Evolutionary conservation across 2,329 filamentous ascomycete genomes (phyloP).

Genomic region (Lachnellula cervina): DNA sequence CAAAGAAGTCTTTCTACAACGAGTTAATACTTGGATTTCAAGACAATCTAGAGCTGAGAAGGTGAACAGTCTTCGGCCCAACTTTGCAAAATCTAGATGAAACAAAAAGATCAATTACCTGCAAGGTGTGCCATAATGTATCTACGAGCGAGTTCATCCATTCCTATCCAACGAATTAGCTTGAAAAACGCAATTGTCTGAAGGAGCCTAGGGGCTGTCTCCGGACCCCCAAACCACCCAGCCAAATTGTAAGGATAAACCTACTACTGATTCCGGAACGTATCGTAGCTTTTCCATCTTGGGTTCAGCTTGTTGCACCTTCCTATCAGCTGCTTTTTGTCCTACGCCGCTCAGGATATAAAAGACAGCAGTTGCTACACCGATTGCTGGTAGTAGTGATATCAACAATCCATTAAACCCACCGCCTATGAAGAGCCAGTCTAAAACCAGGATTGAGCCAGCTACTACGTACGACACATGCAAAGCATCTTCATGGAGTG

Average conservation of each 20-base stretch:
- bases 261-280: constrained; percentile 13
- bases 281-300: constrained; percentile 16
- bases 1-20: constrained; percentile 12
- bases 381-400: constrained; percentile 14
- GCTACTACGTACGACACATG: constrained; percentile 13
- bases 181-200: no score
- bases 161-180: background rate
- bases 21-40: no score
- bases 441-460: constrained; percentile 10
- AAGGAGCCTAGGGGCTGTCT: no score
- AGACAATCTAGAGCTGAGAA: no score
- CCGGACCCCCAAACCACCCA: no score
- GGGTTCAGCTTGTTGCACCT: constrained; percentile 5
- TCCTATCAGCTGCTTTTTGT: background rate
- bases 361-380: constrained; percentile 13
- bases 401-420: constrained; percentile 14
- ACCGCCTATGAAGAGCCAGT: constrained; percentile 19
- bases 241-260: no score
- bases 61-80: no score
- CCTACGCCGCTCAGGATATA: constrained; percentile 11
- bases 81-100: no score
- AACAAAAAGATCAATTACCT: background rate
- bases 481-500: constrained; percentile 9
- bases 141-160: constrained; percentile 6
- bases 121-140: constrained; percentile 15